Conservation (phyloP, 2,329 filamentous ascomycete species). For the Penicillium sp. region DNA sequence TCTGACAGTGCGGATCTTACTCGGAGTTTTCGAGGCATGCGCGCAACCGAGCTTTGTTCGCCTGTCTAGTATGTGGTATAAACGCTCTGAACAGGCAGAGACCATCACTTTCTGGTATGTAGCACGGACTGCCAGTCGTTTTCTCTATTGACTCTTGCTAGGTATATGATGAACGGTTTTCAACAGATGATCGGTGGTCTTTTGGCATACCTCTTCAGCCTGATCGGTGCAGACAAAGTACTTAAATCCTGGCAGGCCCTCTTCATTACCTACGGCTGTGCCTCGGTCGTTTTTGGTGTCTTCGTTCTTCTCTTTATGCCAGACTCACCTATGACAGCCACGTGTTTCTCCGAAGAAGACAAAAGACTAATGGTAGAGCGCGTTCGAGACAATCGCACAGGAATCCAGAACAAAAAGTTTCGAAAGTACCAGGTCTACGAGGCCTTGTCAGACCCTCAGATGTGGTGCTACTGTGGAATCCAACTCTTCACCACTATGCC, state of each 20-base stretch:
- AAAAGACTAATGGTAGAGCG: constrained; percentile 65
- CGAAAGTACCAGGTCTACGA: constrained; percentile 55
- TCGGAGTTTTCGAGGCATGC: constrained; percentile 70
- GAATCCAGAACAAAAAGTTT: constrained; percentile 59
- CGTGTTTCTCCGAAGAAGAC: constrained; percentile 66
- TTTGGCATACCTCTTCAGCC: constrained; percentile 57
- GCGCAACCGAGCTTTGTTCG: constrained; percentile 69
- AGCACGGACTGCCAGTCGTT: fast-evolving
- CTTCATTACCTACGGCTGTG: constrained; percentile 64
- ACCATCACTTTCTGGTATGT: constrained; percentile 60
- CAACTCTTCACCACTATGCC: constrained; percentile 71
- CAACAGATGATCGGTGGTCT: constrained; percentile 73
- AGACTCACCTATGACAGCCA: constrained; percentile 70
- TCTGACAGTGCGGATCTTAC: constrained; percentile 62
- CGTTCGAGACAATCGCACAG: constrained; percentile 61
- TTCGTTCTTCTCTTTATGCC: constrained; percentile 66
- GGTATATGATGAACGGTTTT: constrained; percentile 57
- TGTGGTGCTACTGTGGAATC: constrained; percentile 50
- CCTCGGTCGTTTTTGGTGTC: constrained; percentile 64
- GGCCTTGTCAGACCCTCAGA: constrained; percentile 65
- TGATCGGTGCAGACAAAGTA: constrained; percentile 52
- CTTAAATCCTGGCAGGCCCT: constrained; percentile 68
- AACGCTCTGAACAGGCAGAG: constrained; percentile 64
- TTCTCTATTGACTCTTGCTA: not conserved
- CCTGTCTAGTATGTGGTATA: constrained; percentile 70